Conservation (phyloP, 257 asterid genomes). For the Cruciata laevipes region DNA sequence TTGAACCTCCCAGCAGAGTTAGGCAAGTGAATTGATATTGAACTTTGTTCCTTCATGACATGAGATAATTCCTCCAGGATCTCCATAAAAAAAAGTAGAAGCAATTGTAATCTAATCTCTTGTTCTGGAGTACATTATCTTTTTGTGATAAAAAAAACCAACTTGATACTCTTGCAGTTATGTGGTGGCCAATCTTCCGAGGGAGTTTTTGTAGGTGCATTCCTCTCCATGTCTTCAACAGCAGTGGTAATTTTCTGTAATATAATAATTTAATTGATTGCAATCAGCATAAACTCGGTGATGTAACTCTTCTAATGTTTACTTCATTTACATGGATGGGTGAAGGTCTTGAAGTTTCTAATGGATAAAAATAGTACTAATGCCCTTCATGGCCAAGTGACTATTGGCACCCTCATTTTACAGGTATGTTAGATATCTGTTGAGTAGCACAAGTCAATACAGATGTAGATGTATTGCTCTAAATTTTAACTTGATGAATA, state of each 20-base stretch:
- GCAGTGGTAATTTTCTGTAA: slow-evolving; percentile 69
- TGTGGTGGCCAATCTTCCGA: slow-evolving; percentile 95
- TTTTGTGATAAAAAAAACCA: slow-evolving; percentile 14
- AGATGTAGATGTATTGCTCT: neutral
- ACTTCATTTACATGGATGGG: slow-evolving; percentile 1
- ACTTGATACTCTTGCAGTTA: slow-evolving; percentile 46
- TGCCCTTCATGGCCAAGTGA: slow-evolving; percentile 97
- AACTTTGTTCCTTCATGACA: neutral
- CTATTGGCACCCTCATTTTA: slow-evolving; percentile 87
- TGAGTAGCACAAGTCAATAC: neutral
- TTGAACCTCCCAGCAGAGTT: neutral
- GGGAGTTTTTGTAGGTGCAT: slow-evolving; percentile 91
- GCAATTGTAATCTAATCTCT: neutral
- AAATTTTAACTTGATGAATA: neutral
- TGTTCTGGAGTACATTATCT: neutral
- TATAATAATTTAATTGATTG: neutral
- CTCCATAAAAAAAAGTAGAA: neutral
- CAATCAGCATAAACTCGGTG: neutral
- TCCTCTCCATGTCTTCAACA: slow-evolving; percentile 97
- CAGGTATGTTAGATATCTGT: slow-evolving; percentile 54
- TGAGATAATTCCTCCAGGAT: neutral
- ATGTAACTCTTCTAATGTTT: neutral
- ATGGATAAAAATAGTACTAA: slow-evolving; percentile 79
- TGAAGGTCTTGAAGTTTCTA: slow-evolving; percentile 59
- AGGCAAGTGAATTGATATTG: neutral